Evolutionary conservation across 176 grass and related monocot genomes (phyloP).

Genomic region (Bromus sterilis): DNA sequence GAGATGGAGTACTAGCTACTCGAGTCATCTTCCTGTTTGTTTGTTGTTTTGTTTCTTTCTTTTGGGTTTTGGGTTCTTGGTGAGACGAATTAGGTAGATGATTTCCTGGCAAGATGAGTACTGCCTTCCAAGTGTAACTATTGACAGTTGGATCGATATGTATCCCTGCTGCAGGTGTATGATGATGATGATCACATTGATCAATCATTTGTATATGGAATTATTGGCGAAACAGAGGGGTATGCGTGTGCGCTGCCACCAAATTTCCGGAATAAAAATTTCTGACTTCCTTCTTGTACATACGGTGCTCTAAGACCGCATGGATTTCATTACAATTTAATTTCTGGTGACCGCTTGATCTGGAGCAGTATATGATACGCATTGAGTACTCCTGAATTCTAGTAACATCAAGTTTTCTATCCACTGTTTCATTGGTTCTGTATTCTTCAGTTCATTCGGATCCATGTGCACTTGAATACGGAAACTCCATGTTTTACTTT

Average conservation of each 20-base stretch:
- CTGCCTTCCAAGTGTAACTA: neutral
- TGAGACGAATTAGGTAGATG: neutral
- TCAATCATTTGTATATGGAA: neutral
- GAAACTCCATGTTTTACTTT: too few relatives aligned
- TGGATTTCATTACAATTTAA: neutral
- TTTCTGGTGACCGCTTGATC: neutral
- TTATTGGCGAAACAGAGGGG: neutral
- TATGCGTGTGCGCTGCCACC: neutral
- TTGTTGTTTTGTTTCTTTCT: neutral
- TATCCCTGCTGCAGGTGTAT: neutral
- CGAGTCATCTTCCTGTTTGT: neutral
- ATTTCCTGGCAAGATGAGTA: neutral
- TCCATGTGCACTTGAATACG: too few relatives aligned
- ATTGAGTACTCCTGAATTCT: neutral
- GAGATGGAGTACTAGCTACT: conserved; percentile 7
- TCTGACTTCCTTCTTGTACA: neutral
- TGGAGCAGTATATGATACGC: neutral
- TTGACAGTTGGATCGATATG: neutral
- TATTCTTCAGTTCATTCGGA: too few relatives aligned
- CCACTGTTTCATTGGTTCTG: neutral
- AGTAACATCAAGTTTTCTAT: neutral
- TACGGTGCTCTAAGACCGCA: neutral
- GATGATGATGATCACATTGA: neutral
- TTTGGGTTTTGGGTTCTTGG: neutral
- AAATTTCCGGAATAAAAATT: neutral